Percentiles rank a stretch among this genome's conserved stretches.
Evolutionary conservation across 176 grass and related monocot genomes (phyloP).

Genomic region (Tillandsia fasciculata): DNA sequence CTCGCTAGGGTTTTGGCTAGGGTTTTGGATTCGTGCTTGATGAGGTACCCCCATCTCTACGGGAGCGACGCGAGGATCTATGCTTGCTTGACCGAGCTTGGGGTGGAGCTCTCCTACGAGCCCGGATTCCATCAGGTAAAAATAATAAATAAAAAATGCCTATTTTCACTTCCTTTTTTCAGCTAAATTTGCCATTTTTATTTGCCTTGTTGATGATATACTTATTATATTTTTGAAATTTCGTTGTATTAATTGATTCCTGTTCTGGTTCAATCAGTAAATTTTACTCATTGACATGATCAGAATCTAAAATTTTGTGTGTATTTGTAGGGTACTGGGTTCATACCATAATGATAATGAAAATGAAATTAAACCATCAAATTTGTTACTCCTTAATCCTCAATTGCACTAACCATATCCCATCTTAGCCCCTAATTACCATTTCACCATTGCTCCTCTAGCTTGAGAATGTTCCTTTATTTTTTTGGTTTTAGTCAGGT

Average conservation of each 20-base stretch:
- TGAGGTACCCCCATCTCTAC: slow-evolving; percentile 87
- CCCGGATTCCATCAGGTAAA: slow-evolving; percentile 87
- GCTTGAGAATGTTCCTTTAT: too few species aligned
- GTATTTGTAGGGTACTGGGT: neutral
- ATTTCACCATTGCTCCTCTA: too few species aligned
- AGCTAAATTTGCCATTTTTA: slow-evolving; percentile 10
- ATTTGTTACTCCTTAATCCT: neutral
- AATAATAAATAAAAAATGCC: neutral
- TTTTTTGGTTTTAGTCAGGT: too few species aligned
- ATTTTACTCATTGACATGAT: neutral
- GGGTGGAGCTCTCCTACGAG: slow-evolving; percentile 78
- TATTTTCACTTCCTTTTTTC: neutral
- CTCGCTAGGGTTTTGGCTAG: slow-evolving; percentile 56
- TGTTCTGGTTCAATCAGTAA: too few species aligned
- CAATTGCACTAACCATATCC: too few species aligned
- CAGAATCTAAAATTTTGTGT: too few species aligned
- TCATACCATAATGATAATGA: neutral
- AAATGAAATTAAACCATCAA: neutral
- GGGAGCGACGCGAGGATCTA: slow-evolving; percentile 76
- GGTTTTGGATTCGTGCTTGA: slow-evolving; percentile 57
- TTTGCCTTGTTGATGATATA: neutral
- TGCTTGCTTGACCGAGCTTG: slow-evolving; percentile 78
- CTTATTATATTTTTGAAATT: too few species aligned
- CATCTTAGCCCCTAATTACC: too few species aligned
- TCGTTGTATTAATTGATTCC: too few species aligned